These are phyloP conservation scores for Picocystis sp. DNA, from an alignment of 163 green algal species.

Conservation along the genomic window DNA sequence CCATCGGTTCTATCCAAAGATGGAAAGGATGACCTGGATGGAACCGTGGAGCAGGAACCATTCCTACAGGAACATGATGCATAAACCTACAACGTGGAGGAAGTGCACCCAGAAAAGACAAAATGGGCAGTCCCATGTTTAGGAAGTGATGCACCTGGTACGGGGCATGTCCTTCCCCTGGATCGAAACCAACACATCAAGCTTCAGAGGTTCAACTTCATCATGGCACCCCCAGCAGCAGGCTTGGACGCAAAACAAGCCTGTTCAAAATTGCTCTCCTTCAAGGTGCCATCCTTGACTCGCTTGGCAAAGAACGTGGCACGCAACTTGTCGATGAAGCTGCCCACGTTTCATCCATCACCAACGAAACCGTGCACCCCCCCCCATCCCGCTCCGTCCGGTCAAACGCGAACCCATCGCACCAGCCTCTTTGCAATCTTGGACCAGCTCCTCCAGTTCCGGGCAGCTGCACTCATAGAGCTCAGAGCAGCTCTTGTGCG, in stretches of 20 bases:
- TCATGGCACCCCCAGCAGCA: constrained; percentile 44
- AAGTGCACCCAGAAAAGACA: too few relatives aligned
- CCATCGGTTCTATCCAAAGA: too few relatives aligned
- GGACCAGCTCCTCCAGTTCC: constrained; percentile 73
- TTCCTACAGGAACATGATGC: too few relatives aligned
- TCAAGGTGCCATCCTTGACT: constrained; percentile 3
- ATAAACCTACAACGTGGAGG: too few relatives aligned
- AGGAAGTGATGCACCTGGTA: too few relatives aligned
- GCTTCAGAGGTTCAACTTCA: constrained; percentile 25
- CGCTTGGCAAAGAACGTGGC: constrained; percentile 27
- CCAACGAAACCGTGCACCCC: constrained; percentile 79
- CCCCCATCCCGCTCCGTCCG: constrained; percentile 86
- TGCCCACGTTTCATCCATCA: constrained; percentile 36
- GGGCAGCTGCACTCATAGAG: constrained; percentile 79
- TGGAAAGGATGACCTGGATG: too few relatives aligned
- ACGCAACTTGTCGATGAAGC: constrained; percentile 56
- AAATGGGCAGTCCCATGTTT: too few relatives aligned
- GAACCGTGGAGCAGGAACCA: too few relatives aligned
- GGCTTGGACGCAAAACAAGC: constrained; percentile 62
- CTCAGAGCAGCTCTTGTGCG: constrained; percentile 51
- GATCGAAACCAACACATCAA: too few relatives aligned
- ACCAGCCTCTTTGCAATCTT: constrained; percentile 31
- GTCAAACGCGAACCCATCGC: constrained; percentile 76
- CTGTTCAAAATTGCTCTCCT: constrained; percentile 21
- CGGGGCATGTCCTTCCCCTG: too few relatives aligned